Conservation (phyloP, 2,329 filamentous ascomycete genomes). For the Zopfia rhizophila region DNA sequence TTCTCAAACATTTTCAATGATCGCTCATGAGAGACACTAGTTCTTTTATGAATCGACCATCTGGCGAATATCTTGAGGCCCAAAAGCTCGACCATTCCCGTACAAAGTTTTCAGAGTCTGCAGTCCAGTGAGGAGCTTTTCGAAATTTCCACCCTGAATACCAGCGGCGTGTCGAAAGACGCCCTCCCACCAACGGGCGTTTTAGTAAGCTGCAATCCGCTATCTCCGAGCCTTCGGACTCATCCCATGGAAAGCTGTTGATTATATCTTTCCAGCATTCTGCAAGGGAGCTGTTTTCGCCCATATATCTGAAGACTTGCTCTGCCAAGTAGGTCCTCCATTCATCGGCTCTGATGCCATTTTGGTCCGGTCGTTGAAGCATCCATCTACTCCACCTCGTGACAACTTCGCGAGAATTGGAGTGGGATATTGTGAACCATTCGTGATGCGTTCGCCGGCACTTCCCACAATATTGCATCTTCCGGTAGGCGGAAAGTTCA, state of each 20-base stretch:
- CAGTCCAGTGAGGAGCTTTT: too few relatives aligned
- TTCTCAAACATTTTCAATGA: too few relatives aligned
- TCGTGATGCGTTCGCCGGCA: constrained; percentile 13
- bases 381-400: constrained; percentile 16
- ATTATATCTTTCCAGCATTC: constrained; percentile 12
- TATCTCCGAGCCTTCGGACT: too few relatives aligned
- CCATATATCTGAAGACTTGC: constrained; percentile 10
- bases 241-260: constrained; percentile 12
- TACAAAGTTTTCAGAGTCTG: too few relatives aligned
- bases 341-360: constrained; percentile 11
- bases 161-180: too few relatives aligned
- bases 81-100: too few relatives aligned
- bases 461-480: constrained; percentile 13
- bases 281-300: constrained; percentile 13
- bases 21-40: too few relatives aligned
- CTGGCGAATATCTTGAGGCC: too few relatives aligned
- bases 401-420: constrained; percentile 11
- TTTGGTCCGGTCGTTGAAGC: constrained; percentile 12
- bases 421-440: constrained; percentile 15
- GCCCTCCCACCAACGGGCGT: too few relatives aligned
- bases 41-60: too few relatives aligned
- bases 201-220: too few relatives aligned
- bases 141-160: too few relatives aligned
- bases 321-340: constrained; percentile 13
- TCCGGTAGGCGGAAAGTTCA: constrained; percentile 10